These are phyloP conservation scores for Conringia planisiliqua DNA, from an alignment of 345 rosid species.

Conservation along the genomic window DNA sequence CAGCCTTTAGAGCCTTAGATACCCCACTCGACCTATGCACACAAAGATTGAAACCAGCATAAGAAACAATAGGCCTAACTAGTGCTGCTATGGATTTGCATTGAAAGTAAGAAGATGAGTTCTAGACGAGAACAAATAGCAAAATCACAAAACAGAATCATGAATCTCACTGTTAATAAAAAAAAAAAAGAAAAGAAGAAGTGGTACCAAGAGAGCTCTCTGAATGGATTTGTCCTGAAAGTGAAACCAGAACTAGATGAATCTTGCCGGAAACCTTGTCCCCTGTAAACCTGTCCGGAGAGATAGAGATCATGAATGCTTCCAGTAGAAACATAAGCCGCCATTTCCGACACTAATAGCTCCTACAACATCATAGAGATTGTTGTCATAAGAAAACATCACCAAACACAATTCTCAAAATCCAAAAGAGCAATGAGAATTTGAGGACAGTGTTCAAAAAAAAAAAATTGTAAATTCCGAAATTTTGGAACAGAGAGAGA, in stretches of 20 bases:
- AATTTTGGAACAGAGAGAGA: not conserved
- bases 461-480: not conserved
- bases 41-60: not conserved
- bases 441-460: not conserved
- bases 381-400: not conserved
- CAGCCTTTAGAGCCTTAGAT: conserved; percentile 43
- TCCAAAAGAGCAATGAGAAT: not conserved
- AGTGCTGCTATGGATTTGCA: not conserved
- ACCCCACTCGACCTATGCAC: conserved; percentile 53
- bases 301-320: conserved; percentile 38
- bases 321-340: conserved; percentile 50
- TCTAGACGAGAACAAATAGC: too few relatives aligned
- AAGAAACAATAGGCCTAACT: not conserved
- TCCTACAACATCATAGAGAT: conserved; percentile 15
- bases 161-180: not conserved
- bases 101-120: not conserved
- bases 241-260: conserved; percentile 40
- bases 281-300: conserved; percentile 30
- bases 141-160: not conserved
- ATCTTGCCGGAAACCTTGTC: conserved; percentile 36
- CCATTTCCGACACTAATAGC: conserved; percentile 43
- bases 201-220: conserved; percentile 60
- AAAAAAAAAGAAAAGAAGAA: not conserved
- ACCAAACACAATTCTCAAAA: not conserved
- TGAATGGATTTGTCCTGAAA: conserved; percentile 45